These are phyloP conservation scores for Hyaloscypha finlandica DNA, from an alignment of 495 filamentous ascomycete genomes.

Conservation along the genomic window DNA sequence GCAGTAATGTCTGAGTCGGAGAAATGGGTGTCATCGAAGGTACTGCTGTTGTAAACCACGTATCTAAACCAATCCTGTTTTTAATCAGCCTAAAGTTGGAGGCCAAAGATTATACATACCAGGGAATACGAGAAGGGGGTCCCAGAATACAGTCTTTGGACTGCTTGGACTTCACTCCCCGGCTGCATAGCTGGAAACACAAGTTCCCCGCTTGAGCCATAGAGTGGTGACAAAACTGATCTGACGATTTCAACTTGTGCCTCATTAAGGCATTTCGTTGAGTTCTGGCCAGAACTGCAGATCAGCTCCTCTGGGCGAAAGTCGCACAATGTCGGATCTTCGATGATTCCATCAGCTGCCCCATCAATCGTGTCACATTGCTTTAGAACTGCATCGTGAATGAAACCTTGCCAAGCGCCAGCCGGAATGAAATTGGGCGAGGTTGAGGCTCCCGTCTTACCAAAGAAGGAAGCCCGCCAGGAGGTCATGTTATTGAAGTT, in stretches of 20 bases:
- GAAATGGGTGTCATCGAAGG: conserved; percentile 45
- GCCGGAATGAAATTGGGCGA: conserved; percentile 46
- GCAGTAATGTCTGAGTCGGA: conserved; percentile 27
- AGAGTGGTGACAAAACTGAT: conserved; percentile 51
- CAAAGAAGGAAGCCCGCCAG: conserved; percentile 56
- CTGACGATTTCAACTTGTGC: conserved; percentile 58
- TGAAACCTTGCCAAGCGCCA: conserved; percentile 52
- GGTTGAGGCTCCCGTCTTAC: conserved; percentile 40
- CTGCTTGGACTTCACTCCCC: conserved; percentile 38
- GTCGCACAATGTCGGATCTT: conserved; percentile 59
- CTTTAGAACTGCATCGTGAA: conserved; percentile 59
- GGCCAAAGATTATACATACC: conserved; percentile 21
- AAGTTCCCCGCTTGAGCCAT: conserved; percentile 44
- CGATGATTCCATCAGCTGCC: conserved; percentile 64
- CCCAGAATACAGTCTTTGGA: conserved; percentile 31
- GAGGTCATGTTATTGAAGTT: conserved; percentile 52
- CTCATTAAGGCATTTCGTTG: conserved; percentile 53
- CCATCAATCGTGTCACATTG: conserved; percentile 71
- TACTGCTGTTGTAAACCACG: conserved; percentile 55
- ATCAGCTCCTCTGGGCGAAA: conserved; percentile 54
- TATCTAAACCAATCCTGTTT: conserved; percentile 48
- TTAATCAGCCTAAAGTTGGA: neutral
- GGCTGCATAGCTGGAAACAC: conserved; percentile 53
- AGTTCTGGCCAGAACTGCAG: conserved; percentile 43
- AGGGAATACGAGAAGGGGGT: conserved; percentile 32